A percentile compares a stretch with the other conserved stretches of the same genome.
Conservation (phyloP, 257 asterid genomes). For the Solanum clarkiae region DNA sequence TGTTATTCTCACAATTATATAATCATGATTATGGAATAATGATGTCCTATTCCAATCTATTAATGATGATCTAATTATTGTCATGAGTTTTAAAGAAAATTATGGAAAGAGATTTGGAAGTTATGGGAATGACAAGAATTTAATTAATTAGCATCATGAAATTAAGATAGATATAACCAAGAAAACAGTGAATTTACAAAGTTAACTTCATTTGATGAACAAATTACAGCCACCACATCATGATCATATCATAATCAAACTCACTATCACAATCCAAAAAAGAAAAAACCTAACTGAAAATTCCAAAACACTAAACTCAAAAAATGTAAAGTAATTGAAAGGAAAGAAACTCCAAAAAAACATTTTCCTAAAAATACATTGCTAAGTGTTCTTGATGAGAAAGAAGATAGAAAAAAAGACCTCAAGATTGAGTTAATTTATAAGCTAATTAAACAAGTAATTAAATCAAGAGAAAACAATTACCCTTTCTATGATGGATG, state of each 20-base stretch:
- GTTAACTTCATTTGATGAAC: not conserved
- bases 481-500: not conserved
- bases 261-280: not conserved
- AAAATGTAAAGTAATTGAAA: not conserved
- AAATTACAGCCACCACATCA: slow-evolving; percentile 2
- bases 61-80: not conserved
- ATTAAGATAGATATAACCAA: not conserved
- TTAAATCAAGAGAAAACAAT: not conserved
- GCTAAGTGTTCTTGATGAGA: not conserved
- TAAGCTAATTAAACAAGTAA: not conserved
- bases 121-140: not conserved
- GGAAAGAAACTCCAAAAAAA: not conserved
- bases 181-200: slow-evolving; percentile 6
- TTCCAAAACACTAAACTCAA: not conserved
- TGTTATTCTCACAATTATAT: not conserved
- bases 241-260: slow-evolving; percentile 6
- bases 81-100: not conserved
- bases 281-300: not conserved
- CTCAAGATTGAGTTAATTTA: not conserved
- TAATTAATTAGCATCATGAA: not conserved
- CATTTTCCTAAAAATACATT: not conserved
- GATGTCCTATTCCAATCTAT: not conserved
- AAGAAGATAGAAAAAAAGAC: not conserved
- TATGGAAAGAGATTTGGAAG: not conserved
- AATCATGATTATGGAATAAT: slow-evolving; percentile 4